Evolutionary conservation across 768 basidiomycete genomes (phyloP).

Genomic region (Kwoniella pini): DNA sequence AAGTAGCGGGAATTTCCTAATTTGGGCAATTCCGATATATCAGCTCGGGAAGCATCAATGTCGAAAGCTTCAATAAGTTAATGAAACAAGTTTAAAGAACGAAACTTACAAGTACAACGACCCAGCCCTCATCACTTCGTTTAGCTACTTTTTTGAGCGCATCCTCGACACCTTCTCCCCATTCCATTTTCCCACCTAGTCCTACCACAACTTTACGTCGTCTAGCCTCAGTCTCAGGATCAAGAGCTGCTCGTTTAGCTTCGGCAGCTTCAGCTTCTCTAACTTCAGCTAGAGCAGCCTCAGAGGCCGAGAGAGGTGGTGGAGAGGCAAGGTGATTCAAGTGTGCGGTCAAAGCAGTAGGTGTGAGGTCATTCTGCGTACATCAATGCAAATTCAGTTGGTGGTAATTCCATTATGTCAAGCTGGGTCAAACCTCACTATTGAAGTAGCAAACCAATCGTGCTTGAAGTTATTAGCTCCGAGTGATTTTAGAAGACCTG

Average conservation of each 20-base stretch:
- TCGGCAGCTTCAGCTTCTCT: conserved; percentile 71
- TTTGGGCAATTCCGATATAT: too few relatives aligned
- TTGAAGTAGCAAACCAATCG: conserved; percentile 52
- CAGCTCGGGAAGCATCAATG: too few relatives aligned
- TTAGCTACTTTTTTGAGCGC: conserved; percentile 65
- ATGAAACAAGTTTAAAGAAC: too few relatives aligned
- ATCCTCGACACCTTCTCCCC: conserved; percentile 67
- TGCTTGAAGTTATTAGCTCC: conserved; percentile 51
- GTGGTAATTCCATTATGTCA: too few relatives aligned
- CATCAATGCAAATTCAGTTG: too few relatives aligned
- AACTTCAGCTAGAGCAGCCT: conserved; percentile 77
- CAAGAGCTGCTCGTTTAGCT: conserved; percentile 44
- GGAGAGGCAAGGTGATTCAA: conserved; percentile 70
- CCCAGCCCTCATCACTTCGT: conserved; percentile 57
- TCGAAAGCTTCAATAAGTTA: too few relatives aligned
- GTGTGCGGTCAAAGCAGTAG: conserved; percentile 69
- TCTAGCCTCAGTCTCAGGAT: conserved; percentile 39
- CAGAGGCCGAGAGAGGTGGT: conserved; percentile 76
- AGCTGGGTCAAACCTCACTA: conserved; percentile 28
- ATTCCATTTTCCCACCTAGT: conserved; percentile 65
- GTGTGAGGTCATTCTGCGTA: conserved; percentile 55
- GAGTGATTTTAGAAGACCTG: conserved; percentile 49
- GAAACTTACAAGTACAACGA: conserved; percentile 67
- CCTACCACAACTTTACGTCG: conserved; percentile 38
- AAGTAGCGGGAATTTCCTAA: conserved; percentile 43